Percentiles rank a stretch among this genome's conserved stretches.
These are phyloP conservation scores for Reutealis trisperma DNA, from an alignment of 345 rosid genomes.

Conservation along the genomic window DNA sequence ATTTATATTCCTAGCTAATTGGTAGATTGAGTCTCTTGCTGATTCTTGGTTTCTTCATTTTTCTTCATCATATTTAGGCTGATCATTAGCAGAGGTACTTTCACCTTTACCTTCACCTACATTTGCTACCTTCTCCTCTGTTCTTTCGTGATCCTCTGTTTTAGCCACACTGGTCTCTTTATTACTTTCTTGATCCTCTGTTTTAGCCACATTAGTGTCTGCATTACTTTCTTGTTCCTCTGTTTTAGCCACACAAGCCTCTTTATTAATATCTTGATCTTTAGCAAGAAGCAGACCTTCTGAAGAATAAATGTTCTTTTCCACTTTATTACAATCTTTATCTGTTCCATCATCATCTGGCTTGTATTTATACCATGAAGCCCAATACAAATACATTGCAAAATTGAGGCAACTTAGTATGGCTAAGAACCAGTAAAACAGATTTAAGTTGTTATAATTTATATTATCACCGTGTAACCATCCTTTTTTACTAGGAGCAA, in stretches of 20 bases:
- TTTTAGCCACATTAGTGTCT: no score
- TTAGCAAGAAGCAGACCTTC: not conserved
- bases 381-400: conserved; percentile 17
- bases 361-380: conserved; percentile 38
- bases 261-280: not conserved
- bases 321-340: not conserved
- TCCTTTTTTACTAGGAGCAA: conserved; percentile 23
- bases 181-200: no score
- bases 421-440: conserved; percentile 36
- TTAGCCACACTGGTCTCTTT: no score
- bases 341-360: not conserved
- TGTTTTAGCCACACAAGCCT: not conserved
- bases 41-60: not conserved
- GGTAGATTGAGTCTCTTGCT: not conserved
- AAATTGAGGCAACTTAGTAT: conserved; percentile 28
- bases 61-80: not conserved
- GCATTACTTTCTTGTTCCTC: no score
- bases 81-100: not conserved
- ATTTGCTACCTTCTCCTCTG: not conserved
- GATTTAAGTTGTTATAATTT: conserved; percentile 22
- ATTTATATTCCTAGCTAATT: not conserved
- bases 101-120: not conserved
- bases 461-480: conserved; percentile 26
- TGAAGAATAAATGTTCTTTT: not conserved
- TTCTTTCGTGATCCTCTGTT: not conserved